Conservation (phyloP, 208 protist genomes). For the Wallacemonas rigidus region DNA sequence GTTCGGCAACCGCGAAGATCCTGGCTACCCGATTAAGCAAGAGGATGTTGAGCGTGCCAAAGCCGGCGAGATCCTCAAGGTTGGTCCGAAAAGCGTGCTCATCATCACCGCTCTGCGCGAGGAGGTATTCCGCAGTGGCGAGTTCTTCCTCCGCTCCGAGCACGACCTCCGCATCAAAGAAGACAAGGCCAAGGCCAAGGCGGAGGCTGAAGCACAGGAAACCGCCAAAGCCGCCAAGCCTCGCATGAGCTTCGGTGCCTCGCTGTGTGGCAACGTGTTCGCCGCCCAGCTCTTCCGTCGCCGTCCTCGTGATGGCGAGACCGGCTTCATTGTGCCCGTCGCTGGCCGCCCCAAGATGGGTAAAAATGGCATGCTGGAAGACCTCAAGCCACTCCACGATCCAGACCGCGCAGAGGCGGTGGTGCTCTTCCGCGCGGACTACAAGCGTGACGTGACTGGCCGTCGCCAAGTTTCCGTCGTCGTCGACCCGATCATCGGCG, state of each 20-base stretch:
- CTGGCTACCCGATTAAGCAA: constrained; percentile 78
- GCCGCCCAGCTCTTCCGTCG: constrained; percentile 62
- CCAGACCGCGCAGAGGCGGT: constrained; percentile 74
- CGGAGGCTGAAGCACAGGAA: constrained; percentile 53
- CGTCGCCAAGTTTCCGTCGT: constrained; percentile 88
- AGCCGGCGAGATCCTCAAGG: constrained; percentile 62
- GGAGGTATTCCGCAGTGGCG: constrained; percentile 83
- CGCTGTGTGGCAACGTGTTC: constrained; percentile 43
- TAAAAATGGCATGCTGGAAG: constrained; percentile 60
- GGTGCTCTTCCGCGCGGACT: constrained; percentile 89
- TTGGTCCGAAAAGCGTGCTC: constrained; percentile 73
- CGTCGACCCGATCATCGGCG: constrained; percentile 90
- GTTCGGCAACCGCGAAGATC: constrained; percentile 82
- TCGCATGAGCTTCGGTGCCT: constrained; percentile 78
- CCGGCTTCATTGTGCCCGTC: constrained; percentile 78
- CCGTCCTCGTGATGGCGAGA: constrained; percentile 67
- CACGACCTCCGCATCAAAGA: constrained; percentile 80
- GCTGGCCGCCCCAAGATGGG: constrained; percentile 75
- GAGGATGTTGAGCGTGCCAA: constrained; percentile 66
- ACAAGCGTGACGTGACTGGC: constrained; percentile 84
- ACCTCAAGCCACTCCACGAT: constrained; percentile 79
- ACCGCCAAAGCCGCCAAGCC: constrained; percentile 45
- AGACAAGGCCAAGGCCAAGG: constrained; percentile 77
- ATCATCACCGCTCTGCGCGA: constrained; percentile 83
- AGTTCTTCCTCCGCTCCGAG: constrained; percentile 89